These are phyloP conservation scores for Venturia effusa DNA, from an alignment of 2,329 filamentous ascomycete genomes.

Conservation along the genomic window DNA sequence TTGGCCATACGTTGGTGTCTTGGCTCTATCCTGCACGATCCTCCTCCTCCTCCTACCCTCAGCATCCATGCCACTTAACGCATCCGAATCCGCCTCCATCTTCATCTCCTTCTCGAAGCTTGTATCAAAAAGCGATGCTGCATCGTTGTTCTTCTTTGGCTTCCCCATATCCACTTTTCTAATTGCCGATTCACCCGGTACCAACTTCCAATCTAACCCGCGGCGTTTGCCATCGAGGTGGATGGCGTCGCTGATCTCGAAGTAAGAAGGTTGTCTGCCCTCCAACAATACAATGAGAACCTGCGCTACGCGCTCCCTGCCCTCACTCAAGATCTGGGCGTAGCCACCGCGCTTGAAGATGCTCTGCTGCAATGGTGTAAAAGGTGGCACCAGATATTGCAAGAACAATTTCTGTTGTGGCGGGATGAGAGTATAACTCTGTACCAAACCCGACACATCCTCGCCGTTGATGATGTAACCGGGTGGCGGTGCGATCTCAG, in stretches of 20 bases:
- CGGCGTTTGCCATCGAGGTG: neutral
- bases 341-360: conserved; percentile 8
- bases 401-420: conserved; percentile 18
- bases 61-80: neutral
- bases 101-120: neutral
- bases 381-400: neutral
- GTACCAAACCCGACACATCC: conserved; percentile 27
- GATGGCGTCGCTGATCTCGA: conserved; percentile 6
- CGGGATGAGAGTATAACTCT: conserved; percentile 36
- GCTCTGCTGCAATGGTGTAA: neutral
- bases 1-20: conserved; percentile 15
- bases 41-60: neutral
- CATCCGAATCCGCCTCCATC: no score
- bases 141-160: neutral
- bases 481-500: conserved; percentile 24
- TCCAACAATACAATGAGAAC: conserved; percentile 7
- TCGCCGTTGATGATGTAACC: conserved; percentile 27
- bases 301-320: neutral
- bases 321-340: neutral
- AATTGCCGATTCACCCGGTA: neutral
- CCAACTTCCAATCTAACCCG: neutral
- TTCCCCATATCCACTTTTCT: conserved; percentile 1
- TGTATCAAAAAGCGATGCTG: neutral
- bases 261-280: conserved; percentile 7
- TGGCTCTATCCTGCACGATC: neutral